These are phyloP conservation scores for Zygosaccharomyces pseudobailii DNA, from an alignment of 1,139 yeast genomes.

Conservation along the genomic window DNA sequence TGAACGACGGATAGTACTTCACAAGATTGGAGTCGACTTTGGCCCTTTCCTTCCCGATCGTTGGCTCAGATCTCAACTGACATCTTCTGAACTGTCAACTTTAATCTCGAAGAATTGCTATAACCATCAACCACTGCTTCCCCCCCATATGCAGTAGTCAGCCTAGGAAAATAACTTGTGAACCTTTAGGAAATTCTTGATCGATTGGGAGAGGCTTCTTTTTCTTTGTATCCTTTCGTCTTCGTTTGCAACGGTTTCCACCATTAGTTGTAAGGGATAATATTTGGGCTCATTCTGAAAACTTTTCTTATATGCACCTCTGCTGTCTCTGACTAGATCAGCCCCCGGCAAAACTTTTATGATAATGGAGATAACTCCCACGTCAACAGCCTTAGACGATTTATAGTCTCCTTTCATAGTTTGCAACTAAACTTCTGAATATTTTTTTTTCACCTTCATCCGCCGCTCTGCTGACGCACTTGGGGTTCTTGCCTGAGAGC, in stretches of 20 bases:
- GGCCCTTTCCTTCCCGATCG: conserved; percentile 56
- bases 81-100: conserved; percentile 53
- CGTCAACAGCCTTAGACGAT: conserved; percentile 52
- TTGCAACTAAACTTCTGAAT: conserved; percentile 37
- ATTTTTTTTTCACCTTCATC: conserved; percentile 41
- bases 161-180: conserved; percentile 81
- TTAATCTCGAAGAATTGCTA: conserved; percentile 43
- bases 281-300: conserved; percentile 49
- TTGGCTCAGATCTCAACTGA: conserved; percentile 53
- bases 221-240: conserved; percentile 72
- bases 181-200: conserved; percentile 72
- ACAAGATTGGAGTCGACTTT: conserved; percentile 51
- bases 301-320: conserved; percentile 77
- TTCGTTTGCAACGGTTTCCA: conserved; percentile 65
- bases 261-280: conserved; percentile 74
- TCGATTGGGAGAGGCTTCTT: conserved; percentile 72
- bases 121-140: conserved; percentile 72
- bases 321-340: conserved; percentile 64
- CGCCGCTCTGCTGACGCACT: conserved; percentile 41
- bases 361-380: conserved; percentile 52
- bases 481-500: conserved; percentile 31
- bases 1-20: conserved; percentile 62
- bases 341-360: conserved; percentile 70
- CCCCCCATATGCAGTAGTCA: conserved; percentile 81
- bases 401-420: conserved; percentile 40